Evolutionary conservation across 352 stramenopile genomes (phyloP).

Genomic region (Phytophthora foliorum): DNA sequence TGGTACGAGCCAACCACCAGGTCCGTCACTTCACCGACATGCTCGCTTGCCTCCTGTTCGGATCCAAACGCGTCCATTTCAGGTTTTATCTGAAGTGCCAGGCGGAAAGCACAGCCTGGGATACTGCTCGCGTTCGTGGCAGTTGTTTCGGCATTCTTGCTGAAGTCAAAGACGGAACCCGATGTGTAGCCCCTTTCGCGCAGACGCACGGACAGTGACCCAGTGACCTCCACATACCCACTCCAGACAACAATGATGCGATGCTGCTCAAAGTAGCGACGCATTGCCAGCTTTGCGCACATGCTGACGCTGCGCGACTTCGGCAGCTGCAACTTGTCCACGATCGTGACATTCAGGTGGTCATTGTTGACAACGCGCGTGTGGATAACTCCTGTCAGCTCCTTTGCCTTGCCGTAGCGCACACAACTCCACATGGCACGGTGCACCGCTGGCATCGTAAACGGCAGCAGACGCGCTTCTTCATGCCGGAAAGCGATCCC

Average conservation of each 20-base stretch:
- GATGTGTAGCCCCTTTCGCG: slow-evolving; percentile 46
- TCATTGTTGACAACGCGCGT: slow-evolving; percentile 31
- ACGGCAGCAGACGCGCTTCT: slow-evolving; percentile 39
- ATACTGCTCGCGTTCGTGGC: slow-evolving; percentile 1
- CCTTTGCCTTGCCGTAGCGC: slow-evolving; percentile 22
- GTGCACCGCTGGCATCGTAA: slow-evolving; percentile 34
- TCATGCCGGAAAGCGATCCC: slow-evolving; percentile 26
- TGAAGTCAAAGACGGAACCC: slow-evolving; percentile 22
- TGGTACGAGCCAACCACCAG: slow-evolving; percentile 58
- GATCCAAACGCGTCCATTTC: slow-evolving; percentile 34
- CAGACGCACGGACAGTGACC: slow-evolving; percentile 43
- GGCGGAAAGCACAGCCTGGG: slow-evolving; percentile 28
- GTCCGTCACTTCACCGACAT: slow-evolving; percentile 57
- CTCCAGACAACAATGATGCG: slow-evolving; percentile 44
- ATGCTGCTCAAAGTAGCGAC: slow-evolving; percentile 33
- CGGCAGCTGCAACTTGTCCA: slow-evolving; percentile 35
- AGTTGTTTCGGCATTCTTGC: slow-evolving; percentile 4
- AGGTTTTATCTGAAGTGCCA: slow-evolving; percentile 35
- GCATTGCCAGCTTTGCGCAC: slow-evolving; percentile 32
- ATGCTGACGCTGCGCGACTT: slow-evolving; percentile 25
- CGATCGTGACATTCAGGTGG: slow-evolving; percentile 39
- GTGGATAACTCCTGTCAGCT: slow-evolving; percentile 25
- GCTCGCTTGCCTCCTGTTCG: slow-evolving; percentile 21
- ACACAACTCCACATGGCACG: slow-evolving; percentile 37
- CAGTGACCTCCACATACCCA: slow-evolving; percentile 43